phyloP scores from a whole-genome alignment of 176 grass and related monocot genomes.

The Zoysia pacifica region DNA sequence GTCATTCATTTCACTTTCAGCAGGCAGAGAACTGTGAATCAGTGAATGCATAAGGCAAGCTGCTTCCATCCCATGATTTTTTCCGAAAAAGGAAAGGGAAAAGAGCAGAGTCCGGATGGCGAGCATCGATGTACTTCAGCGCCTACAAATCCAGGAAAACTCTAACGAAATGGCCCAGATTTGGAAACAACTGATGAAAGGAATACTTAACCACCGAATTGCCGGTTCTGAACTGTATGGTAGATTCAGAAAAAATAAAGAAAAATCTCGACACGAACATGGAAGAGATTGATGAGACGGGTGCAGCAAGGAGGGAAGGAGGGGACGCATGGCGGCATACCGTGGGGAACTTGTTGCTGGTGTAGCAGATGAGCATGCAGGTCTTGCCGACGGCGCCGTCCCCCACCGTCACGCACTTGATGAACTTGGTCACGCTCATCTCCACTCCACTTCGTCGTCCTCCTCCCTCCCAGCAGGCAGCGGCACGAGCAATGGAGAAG shows the following conservation, averaged over 20 bases:
- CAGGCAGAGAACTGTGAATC: background rate
- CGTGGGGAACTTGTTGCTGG: conserved; percentile 99
- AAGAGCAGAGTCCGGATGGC: conserved; percentile 17
- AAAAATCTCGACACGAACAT: background rate
- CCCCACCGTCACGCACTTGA: conserved; percentile 98
- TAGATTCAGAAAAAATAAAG: background rate
- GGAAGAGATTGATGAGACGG: background rate
- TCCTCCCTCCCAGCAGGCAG: background rate
- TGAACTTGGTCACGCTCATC: conserved; percentile 98
- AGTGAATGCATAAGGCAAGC: background rate
- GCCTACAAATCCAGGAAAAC: background rate
- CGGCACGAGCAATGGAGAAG: background rate
- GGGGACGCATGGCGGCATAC: conserved; percentile 25
- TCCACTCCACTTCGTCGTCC: background rate
- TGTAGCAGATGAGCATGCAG: conserved; percentile 99
- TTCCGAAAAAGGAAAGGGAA: conserved; percentile 1
- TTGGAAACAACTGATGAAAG: background rate
- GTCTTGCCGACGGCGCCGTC: conserved; percentile 99
- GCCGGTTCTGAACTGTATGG: background rate
- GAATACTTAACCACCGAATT: background rate
- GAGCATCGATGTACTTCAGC: background rate
- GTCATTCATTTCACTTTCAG: conserved; percentile 26
- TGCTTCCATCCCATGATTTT: background rate
- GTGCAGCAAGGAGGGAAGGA: no score
- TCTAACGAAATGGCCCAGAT: background rate